Base-by-base conservation (phyloP, 352 stramenopile species). In the Globisporangium solare region DNA sequence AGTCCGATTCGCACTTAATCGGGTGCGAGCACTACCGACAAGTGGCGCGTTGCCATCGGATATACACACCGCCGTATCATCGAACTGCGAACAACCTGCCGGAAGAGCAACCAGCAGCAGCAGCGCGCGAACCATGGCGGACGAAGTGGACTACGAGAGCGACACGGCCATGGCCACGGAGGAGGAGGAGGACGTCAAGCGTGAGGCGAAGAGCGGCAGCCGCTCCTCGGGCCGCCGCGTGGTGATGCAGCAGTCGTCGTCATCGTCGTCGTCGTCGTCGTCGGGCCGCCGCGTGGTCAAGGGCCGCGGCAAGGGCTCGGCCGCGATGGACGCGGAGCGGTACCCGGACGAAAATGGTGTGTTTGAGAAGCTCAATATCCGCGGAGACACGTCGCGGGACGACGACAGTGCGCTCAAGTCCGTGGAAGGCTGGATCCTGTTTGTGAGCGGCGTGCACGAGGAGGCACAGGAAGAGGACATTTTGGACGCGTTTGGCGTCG, bases 381-480 rank as follows among this genome's bases (percentile, higher is more conserved):
- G 70, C 22, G 56, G 50, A 8, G 32, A 63, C 22, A 54, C 31
- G 20, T 27, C 24, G 24, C 61, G 64, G 15, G 70, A 82, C 31
- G 68, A 86, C 61, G 73, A 74, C 21, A 83, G 54, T 18, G 80
- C 79, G 8, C 71, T 92, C 21, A 75, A 86, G 57, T 96, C 85
- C 51, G 87, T 98, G 7, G 95, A 99, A 70, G 96, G 96, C n/a
- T 99, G 94, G 91, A 86, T 98, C 43, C 65, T 98, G 13, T 98
- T 99, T 67, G 91, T 98, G 31, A 95, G 82, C 14, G 92, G 92
- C 57, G 78, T 99, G 40, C 92, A 99, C 63, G 89, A 98, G 66
- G 96, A 98, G 66, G 94, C 95, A 13, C 88, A 97, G 64, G 94
- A 99, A 61, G 96, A 99, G 63, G 91, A 99, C 66, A 71, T 99